These are phyloP conservation scores for Pogostemon cablin DNA, from an alignment of 257 asterid genomes.

Conservation along the genomic window DNA sequence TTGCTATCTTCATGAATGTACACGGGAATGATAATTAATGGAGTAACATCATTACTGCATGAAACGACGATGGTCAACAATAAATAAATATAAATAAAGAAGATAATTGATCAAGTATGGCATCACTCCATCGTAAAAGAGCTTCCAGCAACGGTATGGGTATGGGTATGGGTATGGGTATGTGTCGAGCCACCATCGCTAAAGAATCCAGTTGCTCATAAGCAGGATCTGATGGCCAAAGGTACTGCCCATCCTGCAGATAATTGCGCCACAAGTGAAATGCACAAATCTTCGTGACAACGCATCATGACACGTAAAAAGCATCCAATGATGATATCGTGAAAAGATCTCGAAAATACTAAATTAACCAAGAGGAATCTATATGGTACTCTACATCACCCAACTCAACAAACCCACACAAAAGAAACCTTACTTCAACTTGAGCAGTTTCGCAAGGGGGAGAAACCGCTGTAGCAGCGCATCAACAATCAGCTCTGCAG, in stretches of 20 bases:
- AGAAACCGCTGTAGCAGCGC: slow-evolving; percentile 97
- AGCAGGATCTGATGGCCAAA: slow-evolving; percentile 98
- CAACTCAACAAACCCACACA: not conserved
- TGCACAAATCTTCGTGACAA: slow-evolving; percentile 10
- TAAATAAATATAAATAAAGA: slow-evolving; percentile 12
- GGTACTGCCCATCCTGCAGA: slow-evolving; percentile 97
- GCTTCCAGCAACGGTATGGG: slow-evolving; percentile 99
- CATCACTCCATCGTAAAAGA: slow-evolving; percentile 91
- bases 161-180: slow-evolving; percentile 67
- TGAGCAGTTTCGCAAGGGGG: slow-evolving; percentile 99
- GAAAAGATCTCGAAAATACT: not conserved
- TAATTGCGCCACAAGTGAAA: slow-evolving; percentile 28
- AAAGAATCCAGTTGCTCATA: slow-evolving; percentile 96
- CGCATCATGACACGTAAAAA: slow-evolving; percentile 9
- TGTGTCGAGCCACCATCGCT: slow-evolving; percentile 99
- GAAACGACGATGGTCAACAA: slow-evolving; percentile 7
- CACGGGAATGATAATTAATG: slow-evolving; percentile 15
- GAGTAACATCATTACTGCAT: slow-evolving; percentile 8
- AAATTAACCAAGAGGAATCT: not conserved
- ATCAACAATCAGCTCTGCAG: slow-evolving; percentile 95
- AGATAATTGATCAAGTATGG: not conserved
- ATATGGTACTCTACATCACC: not conserved
- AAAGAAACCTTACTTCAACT: slow-evolving; percentile 68
- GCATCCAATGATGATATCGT: not conserved
- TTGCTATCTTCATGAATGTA: slow-evolving; percentile 16